phyloP scores from a whole-genome alignment of 805 yeast genomes.

The Scheffersomyces stipitis region DNA sequence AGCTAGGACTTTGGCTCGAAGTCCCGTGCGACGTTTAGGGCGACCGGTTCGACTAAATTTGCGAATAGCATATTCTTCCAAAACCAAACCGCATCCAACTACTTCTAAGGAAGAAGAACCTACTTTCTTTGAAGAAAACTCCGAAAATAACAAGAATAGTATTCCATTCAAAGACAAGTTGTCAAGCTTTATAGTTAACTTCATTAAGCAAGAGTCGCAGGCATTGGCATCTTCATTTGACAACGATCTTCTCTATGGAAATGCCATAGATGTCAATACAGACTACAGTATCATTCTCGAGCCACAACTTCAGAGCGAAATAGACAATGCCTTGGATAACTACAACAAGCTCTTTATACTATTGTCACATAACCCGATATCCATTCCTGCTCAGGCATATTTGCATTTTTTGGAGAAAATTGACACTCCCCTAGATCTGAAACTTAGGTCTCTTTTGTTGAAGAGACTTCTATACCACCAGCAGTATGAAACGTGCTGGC shows the following conservation, averaged over 20 bases:
- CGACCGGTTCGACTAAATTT: too few relatives aligned
- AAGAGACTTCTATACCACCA: slow-evolving; percentile 31
- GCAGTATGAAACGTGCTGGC: slow-evolving; percentile 32
- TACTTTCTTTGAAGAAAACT: too few relatives aligned
- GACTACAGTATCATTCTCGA: slow-evolving; percentile 1
- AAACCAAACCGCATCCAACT: too few relatives aligned
- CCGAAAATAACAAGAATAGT: too few relatives aligned
- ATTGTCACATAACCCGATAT: slow-evolving; percentile 30
- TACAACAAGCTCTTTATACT: slow-evolving; percentile 28
- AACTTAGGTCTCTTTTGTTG: slow-evolving; percentile 21
- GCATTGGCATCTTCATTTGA: not conserved
- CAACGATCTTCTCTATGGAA: not conserved
- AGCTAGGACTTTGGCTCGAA: too few relatives aligned
- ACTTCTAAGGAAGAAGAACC: too few relatives aligned
- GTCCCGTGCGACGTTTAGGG: too few relatives aligned
- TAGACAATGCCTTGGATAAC: slow-evolving; percentile 26
- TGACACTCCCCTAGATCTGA: slow-evolving; percentile 17
- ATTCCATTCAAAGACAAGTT: not conserved
- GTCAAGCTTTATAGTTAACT: slow-evolving; percentile 1
- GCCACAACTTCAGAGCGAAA: slow-evolving; percentile 14
- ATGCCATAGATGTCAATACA: not conserved
- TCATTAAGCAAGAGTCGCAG: slow-evolving; percentile 1
- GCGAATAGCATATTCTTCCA: too few relatives aligned
- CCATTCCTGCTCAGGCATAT: slow-evolving; percentile 30
- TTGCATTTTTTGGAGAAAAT: slow-evolving; percentile 15